A percentile compares a stretch with the other conserved stretches of the same genome.
These are phyloP conservation scores for Suhomyces bribrorum DNA, from an alignment of 1,139 yeast species.

Conservation along the genomic window DNA sequence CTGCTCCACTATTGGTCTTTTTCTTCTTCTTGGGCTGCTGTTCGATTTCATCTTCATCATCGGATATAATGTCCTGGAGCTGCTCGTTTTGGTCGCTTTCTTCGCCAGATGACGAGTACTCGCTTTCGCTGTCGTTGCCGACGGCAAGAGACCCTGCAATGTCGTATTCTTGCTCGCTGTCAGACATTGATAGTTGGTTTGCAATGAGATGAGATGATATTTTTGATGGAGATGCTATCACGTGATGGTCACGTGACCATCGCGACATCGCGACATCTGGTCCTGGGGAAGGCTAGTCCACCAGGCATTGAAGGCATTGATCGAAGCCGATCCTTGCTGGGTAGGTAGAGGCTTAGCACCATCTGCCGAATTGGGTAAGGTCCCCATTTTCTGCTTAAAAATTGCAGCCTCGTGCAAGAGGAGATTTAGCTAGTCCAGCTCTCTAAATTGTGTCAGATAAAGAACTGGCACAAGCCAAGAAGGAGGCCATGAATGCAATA, in stretches of 20 bases:
- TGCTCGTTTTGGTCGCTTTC: conserved; percentile 35
- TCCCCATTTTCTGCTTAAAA: too few relatives aligned
- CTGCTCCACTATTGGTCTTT: conserved; percentile 16
- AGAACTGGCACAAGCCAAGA: too few relatives aligned
- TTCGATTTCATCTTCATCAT: conserved; percentile 45
- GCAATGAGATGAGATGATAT: conserved; percentile 5
- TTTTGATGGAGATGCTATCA: not conserved
- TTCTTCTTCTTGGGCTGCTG: conserved; percentile 20
- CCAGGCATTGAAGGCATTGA: too few relatives aligned
- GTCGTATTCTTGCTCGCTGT: conserved; percentile 56
- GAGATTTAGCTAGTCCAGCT: too few relatives aligned
- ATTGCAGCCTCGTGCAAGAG: too few relatives aligned
- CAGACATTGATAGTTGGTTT: conserved; percentile 35
- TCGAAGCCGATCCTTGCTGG: too few relatives aligned
- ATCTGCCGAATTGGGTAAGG: too few relatives aligned
- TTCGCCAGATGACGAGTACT: conserved; percentile 28
- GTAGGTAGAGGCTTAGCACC: too few relatives aligned
- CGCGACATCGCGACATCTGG: not conserved
- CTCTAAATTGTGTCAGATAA: too few relatives aligned
- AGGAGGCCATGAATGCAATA: too few relatives aligned
- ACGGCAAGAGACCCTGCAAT: conserved; percentile 67
- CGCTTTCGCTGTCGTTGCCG: conserved; percentile 42
- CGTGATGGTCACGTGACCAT: not conserved
- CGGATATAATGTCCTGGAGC: conserved; percentile 61
- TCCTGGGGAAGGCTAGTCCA: too few relatives aligned